Percentiles rank a stretch among this genome's conserved stretches.
Evolutionary conservation across 2,329 filamentous ascomycete species (phyloP).

Genomic region (Lachnum nothofagi): DNA sequence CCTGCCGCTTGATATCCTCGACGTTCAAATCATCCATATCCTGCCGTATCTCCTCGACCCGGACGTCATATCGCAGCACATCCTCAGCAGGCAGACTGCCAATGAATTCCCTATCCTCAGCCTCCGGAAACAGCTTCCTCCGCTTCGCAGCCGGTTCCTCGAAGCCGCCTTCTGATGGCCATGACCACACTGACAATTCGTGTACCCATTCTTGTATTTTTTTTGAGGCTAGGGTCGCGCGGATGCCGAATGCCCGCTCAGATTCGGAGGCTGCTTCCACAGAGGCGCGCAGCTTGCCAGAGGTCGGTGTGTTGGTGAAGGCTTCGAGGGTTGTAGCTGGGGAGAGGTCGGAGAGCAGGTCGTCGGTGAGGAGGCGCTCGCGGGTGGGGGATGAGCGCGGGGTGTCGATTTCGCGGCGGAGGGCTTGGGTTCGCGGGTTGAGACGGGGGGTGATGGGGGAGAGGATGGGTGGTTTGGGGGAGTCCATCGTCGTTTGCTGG

Average conservation of each 20-base stretch:
- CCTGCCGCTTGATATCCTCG: conserved; percentile 84
- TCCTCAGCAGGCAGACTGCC: conserved; percentile 65
- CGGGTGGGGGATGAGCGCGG: conserved; percentile 27
- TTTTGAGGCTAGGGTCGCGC: conserved; percentile 64
- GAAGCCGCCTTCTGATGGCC: conserved; percentile 50
- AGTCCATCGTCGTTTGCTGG: conserved; percentile 23
- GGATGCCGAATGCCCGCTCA: conserved; percentile 67
- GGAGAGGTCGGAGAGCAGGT: conserved; percentile 57
- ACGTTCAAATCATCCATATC: conserved; percentile 67
- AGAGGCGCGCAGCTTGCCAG: conserved; percentile 50
- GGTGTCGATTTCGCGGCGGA: conserved; percentile 7
- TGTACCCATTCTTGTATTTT: conserved; percentile 68
- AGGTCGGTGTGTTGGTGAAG: conserved; percentile 50
- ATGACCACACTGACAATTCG: conserved; percentile 60
- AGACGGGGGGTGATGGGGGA: conserved; percentile 22
- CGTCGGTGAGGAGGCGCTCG: conserved; percentile 40
- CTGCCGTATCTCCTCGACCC: conserved; percentile 67
- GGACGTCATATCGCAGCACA: conserved; percentile 63
- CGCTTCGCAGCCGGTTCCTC: conserved; percentile 42
- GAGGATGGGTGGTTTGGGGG: conserved; percentile 14
- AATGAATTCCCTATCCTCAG: conserved; percentile 21
- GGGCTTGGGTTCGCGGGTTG: conserved; percentile 16
- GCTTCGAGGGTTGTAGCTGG: conserved; percentile 57
- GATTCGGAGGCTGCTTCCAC: conserved; percentile 57
- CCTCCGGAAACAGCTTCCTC: conserved; percentile 34